Percentiles rank a stretch among this genome's conserved stretches.
Conservation (phyloP, 2,329 filamentous ascomycete genomes). For the Ophiocordyceps robertsii region DNA sequence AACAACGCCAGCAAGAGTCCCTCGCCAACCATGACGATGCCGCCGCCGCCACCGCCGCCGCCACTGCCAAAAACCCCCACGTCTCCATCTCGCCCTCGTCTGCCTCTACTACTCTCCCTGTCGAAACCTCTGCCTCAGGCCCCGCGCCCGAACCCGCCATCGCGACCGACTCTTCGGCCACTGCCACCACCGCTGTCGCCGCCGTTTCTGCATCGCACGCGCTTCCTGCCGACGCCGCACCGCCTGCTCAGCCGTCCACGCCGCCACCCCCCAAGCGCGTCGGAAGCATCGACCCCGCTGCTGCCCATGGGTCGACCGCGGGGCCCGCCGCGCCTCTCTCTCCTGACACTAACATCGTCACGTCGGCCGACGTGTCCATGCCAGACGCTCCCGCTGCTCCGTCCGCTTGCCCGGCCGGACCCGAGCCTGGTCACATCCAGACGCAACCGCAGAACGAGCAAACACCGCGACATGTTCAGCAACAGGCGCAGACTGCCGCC, state of each 20-base stretch:
- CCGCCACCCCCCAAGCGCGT: slow-evolving; percentile 4
- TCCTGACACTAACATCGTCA: neutral
- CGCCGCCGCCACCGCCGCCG: neutral
- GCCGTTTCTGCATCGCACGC: neutral
- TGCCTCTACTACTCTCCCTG: neutral
- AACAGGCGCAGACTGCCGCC: slow-evolving; percentile 2
- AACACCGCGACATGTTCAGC: slow-evolving; percentile 6
- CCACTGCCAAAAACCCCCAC: neutral
- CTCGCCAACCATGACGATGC: neutral
- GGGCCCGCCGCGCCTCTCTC: neutral
- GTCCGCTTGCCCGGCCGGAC: neutral
- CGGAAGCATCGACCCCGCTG: neutral
- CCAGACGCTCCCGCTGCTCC: slow-evolving; percentile 5
- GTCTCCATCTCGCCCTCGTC: neutral
- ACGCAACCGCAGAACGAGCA: slow-evolving; percentile 1
- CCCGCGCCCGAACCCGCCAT: neutral
- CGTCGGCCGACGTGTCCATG: slow-evolving; percentile 7
- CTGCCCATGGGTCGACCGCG: neutral
- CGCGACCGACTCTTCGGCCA: slow-evolving; percentile 1
- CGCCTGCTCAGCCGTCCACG: slow-evolving; percentile 2
- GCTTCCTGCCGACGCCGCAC: neutral
- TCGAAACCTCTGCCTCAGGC: neutral
- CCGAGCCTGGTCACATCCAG: slow-evolving; percentile 2
- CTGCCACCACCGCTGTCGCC: neutral
- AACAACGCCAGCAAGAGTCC: neutral